phyloP scores from a whole-genome alignment of 1,139 yeast genomes.

The Protomyces pachydermus region DNA sequence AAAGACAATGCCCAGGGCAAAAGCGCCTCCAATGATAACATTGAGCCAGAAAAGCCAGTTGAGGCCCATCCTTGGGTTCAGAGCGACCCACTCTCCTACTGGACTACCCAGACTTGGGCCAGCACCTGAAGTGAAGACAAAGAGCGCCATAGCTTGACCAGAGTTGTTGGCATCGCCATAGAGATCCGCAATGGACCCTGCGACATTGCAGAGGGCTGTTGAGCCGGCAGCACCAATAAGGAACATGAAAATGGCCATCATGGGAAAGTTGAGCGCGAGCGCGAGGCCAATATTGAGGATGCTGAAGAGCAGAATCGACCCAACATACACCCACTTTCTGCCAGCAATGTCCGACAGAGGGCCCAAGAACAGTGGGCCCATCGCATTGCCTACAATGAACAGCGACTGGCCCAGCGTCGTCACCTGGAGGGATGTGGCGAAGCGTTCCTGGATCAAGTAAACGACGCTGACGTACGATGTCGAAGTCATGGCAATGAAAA shows the following conservation, averaged over 20 bases:
- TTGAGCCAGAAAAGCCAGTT: constrained; percentile 59
- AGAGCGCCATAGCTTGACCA: constrained; percentile 55
- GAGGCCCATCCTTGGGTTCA: constrained; percentile 44
- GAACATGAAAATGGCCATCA: constrained; percentile 54
- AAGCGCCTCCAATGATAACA: constrained; percentile 52
- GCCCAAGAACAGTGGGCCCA: constrained; percentile 77
- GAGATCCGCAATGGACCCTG: constrained; percentile 60
- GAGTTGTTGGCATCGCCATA: constrained; percentile 48
- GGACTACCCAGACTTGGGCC: constrained; percentile 64
- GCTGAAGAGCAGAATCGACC: constrained; percentile 50
- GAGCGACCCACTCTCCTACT: constrained; percentile 52
- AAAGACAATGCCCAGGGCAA: constrained; percentile 44
- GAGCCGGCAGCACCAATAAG: constrained; percentile 63
- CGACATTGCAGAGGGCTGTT: constrained; percentile 62
- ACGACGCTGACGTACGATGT: constrained; percentile 19
- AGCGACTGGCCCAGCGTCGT: constrained; percentile 64
- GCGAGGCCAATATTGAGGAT: constrained; percentile 57
- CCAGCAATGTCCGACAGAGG: constrained; percentile 75
- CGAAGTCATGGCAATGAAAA: constrained; percentile 21
- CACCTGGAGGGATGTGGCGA: constrained; percentile 52
- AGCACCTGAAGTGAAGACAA: constrained; percentile 53
- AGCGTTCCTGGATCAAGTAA: constrained; percentile 37
- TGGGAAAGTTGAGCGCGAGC: constrained; percentile 50
- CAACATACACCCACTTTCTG: constrained; percentile 40
- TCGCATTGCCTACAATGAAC: constrained; percentile 74